Base-by-base conservation (phyloP, 805 yeast species). In the Ogataea ramenticola region DNA sequence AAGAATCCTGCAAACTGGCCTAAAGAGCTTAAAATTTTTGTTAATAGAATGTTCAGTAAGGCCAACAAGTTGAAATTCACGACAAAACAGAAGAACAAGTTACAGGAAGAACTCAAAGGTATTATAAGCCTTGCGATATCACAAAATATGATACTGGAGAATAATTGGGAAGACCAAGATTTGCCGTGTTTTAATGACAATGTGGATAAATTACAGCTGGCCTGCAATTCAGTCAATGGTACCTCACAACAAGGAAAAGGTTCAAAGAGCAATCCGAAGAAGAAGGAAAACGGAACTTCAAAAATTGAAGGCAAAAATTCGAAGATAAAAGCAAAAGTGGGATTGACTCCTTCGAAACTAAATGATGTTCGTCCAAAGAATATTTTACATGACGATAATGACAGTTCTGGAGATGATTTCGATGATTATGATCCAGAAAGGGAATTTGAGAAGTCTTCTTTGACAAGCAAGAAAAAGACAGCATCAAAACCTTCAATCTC, bases 91-190 rank as follows among this genome's bases (percentile, higher is more conserved):
- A 71, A 68, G 49, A 55, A 58, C 8, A 50, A 54, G 31, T 70
- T 80, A 53, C 77, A 78, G 48, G 45, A 51, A 9, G 80, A 81
- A 53, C 58, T 82, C 41, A 78, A 72, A 51, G 48, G 56, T 11
- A 52, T 79, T 31, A 66, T 82, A 24, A 68, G 74, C 42, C 49
- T 59, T 42, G 85, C 86, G 0, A 67, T 72, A 16, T 60, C 61
- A 2, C 61, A 66, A 39, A 62, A 64, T 20, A 68, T 67, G 35
- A 51, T 81, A 3, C 67, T 72, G 62, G 49, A 59, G 1, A 79
- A 75, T 48, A 72, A 79, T 46, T 82, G 89, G 89, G 55, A 52
- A 3, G 49, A 40, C 11, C 79, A 77, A 55, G 58, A 60, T 27
- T 49, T 82, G 6, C 87, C 87, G 49, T 71, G 39, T 51, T 67